Conservation (phyloP, 768 basidiomycete genomes). For the Pisolithus orientalis region DNA sequence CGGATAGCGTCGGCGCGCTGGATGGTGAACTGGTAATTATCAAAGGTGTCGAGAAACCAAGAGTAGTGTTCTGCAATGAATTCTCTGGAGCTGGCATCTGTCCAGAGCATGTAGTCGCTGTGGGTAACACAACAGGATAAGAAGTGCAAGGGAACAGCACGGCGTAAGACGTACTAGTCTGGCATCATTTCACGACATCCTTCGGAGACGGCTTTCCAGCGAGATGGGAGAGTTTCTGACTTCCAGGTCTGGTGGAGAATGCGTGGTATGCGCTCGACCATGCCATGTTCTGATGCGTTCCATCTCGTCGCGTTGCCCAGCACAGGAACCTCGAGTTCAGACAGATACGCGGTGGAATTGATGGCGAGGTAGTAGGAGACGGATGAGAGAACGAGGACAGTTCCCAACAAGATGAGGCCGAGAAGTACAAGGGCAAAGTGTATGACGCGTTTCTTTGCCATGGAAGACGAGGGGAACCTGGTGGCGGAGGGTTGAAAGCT, state of each 20-base stretch:
- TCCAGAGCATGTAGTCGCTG: constrained; percentile 98
- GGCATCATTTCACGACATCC: constrained; percentile 88
- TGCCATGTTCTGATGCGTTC: constrained; percentile 57
- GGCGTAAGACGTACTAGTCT: constrained; percentile 73
- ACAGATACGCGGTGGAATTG: constrained; percentile 69
- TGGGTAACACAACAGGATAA: constrained; percentile 9
- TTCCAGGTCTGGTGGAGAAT: constrained; percentile 99
- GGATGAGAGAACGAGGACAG: constrained; percentile 86
- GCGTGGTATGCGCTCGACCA: constrained; percentile 75
- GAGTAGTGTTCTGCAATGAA: constrained; percentile 87
- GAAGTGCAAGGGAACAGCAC: constrained; percentile 1
- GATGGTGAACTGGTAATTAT: constrained; percentile 85
- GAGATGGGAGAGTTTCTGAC: constrained; percentile 72
- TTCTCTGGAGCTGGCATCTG: constrained; percentile 81
- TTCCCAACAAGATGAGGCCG: constrained; percentile 77
- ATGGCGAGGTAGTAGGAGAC: constrained; percentile 88
- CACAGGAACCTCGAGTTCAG: constrained; percentile 67
- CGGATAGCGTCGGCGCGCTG: constrained; percentile 97
- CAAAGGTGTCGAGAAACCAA: constrained; percentile 92
- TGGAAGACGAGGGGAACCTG: constrained; percentile 12
- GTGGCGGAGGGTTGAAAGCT: neutral
- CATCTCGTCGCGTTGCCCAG: constrained; percentile 49
- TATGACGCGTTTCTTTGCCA: constrained; percentile 41
- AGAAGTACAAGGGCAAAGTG: constrained; percentile 49
- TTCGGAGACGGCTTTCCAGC: constrained; percentile 78